A percentile compares a stretch with the other conserved stretches of the same genome.
Evolutionary conservation across 2,329 filamentous ascomycete species (phyloP).

Genomic region (Ophidiomyces ophidiicola): DNA sequence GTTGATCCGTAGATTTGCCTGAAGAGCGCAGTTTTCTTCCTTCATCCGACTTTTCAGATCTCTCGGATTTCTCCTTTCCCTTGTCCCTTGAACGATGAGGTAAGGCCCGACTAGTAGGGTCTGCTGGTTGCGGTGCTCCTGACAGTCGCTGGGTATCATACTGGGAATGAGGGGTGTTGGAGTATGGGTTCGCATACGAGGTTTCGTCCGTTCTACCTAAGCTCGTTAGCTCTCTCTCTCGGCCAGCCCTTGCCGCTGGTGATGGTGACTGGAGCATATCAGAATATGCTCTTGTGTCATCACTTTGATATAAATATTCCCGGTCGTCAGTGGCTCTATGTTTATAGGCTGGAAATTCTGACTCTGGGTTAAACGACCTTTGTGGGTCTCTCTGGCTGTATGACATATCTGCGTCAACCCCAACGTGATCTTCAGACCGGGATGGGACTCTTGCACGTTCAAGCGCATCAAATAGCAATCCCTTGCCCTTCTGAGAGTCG

Average conservation of each 20-base stretch:
- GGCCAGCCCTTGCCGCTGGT: neutral
- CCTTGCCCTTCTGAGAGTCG: neutral
- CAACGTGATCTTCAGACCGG: neutral
- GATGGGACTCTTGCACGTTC: neutral
- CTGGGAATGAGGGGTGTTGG: neutral
- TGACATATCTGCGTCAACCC: neutral
- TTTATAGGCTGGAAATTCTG: neutral
- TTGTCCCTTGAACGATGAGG: neutral
- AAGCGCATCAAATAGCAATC: neutral
- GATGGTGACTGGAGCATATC: neutral
- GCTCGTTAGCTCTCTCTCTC: neutral
- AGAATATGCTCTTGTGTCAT: neutral
- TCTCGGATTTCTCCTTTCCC: neutral
- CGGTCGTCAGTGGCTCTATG: neutral
- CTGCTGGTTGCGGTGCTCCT: neutral
- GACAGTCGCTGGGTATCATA: neutral
- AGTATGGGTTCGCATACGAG: neutral
- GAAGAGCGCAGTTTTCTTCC: slow-evolving; percentile 4
- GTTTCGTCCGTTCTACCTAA: no score
- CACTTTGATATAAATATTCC: no score
- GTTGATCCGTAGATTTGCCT: slow-evolving; percentile 1
- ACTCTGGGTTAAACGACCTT: neutral
- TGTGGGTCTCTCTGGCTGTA: neutral
- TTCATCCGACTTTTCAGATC: neutral
- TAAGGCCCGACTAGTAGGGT: neutral